These are phyloP conservation scores for Ophiostoma quercus DNA, from an alignment of 2,329 filamentous ascomycete species.

Conservation along the genomic window DNA sequence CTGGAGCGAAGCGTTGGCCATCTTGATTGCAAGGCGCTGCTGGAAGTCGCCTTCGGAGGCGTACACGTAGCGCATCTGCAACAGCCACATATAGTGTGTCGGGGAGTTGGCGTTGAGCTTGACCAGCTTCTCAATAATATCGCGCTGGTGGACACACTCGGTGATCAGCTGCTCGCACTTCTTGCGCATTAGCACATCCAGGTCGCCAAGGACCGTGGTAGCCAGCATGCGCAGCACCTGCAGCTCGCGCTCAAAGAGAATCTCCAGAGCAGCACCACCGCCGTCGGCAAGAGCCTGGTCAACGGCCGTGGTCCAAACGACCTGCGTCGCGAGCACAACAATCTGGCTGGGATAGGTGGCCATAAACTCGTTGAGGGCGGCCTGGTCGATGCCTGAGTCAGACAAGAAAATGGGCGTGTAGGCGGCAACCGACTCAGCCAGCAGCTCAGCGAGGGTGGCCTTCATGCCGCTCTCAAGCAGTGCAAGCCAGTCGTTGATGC, in stretches of 20 bases:
- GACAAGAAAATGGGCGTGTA: conserved; percentile 75
- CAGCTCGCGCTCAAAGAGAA: conserved; percentile 75
- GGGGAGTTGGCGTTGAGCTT: conserved; percentile 67
- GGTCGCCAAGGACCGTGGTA: conserved; percentile 80
- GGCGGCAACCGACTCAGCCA: conserved; percentile 77
- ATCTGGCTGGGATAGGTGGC: conserved; percentile 84
- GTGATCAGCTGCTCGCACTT: conserved; percentile 99
- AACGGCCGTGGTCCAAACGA: conserved; percentile 85
- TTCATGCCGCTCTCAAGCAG: conserved; percentile 93
- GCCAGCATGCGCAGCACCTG: conserved; percentile 81
- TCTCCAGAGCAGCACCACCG: conserved; percentile 52
- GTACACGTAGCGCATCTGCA: conserved; percentile 97
- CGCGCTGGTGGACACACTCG: conserved; percentile 95
- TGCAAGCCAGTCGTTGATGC: conserved; percentile 98
- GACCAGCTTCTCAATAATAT: conserved; percentile 82
- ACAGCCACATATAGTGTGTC: conserved; percentile 83
- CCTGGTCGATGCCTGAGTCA: conserved; percentile 62
- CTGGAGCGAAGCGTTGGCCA: conserved; percentile 91
- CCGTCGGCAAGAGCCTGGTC: conserved; percentile 69
- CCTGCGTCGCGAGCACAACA: conserved; percentile 89
- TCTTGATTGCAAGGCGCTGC: conserved; percentile 80
- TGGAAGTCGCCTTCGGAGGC: conserved; percentile 72
- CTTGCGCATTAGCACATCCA: conserved; percentile 81
- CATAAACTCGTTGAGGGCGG: conserved; percentile 74
- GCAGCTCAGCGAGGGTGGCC: conserved; percentile 79